A percentile compares a stretch with the other conserved stretches of the same genome.
Conservation (phyloP, 176 grass and related monocot genomes). For the Calamus simplicifolius region DNA sequence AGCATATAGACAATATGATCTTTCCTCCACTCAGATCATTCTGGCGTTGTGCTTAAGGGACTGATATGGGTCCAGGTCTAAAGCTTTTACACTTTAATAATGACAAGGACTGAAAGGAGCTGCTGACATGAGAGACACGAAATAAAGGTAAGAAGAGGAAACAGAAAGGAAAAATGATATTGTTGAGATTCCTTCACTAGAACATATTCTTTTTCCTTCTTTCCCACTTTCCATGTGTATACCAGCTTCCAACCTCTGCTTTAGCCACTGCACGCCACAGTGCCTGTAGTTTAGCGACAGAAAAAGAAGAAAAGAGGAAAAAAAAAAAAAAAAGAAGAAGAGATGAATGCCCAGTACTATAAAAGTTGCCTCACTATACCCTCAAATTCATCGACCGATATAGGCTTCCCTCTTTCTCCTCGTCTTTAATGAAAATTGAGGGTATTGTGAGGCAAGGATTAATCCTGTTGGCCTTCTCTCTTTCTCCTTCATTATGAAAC, state of each 20-base stretch:
- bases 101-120: too few relatives aligned
- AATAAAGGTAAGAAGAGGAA: too few relatives aligned
- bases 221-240: constrained; percentile 77
- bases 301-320: constrained; percentile 31
- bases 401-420: neutral
- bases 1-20: too few relatives aligned
- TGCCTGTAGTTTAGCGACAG: constrained; percentile 19
- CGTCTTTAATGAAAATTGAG: neutral
- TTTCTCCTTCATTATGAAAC: neutral
- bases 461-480: too few relatives aligned
- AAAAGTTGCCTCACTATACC: constrained; percentile 3
- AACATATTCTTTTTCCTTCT: constrained; percentile 63
- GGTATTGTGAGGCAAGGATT: too few relatives aligned
- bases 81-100: too few relatives aligned
- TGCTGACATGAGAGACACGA: too few relatives aligned
- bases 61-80: too few relatives aligned
- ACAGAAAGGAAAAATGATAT: too few relatives aligned
- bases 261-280: constrained; percentile 17
- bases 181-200: constrained; percentile 42
- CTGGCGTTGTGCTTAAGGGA: too few relatives aligned
- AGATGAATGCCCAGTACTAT: constrained; percentile 1
- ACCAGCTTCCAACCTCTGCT: constrained; percentile 40
- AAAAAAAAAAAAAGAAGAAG: constrained; percentile 25
- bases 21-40: too few relatives aligned
- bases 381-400: constrained; percentile 13